Conservation (phyloP, 805 yeast species). For the Metschnikowia drakensbergensis region DNA sequence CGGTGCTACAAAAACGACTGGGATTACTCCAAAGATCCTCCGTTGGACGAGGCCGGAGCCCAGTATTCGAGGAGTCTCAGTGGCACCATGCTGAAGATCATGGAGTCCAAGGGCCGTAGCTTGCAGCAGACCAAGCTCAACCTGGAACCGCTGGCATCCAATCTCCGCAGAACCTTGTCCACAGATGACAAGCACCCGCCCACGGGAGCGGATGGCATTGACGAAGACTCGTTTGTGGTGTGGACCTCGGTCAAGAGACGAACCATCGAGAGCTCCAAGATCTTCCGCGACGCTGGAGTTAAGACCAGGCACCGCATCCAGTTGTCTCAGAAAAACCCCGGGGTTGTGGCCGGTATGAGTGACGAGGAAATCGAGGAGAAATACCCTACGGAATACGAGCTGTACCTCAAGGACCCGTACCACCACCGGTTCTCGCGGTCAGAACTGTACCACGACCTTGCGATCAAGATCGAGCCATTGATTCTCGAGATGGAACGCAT, state of each 20-base stretch:
- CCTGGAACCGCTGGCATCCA: neutral
- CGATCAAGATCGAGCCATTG: constrained; percentile 89
- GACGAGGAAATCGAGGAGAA: constrained; percentile 53
- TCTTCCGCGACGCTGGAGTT: constrained; percentile 60
- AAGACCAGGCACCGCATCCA: constrained; percentile 74
- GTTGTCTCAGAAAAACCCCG: constrained; percentile 85
- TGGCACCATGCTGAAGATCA: constrained; percentile 46
- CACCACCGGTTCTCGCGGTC: constrained; percentile 90
- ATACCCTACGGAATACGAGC: constrained; percentile 68
- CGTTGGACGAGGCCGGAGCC: constrained; percentile 69
- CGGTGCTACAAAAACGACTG: constrained; percentile 61
- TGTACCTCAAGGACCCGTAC: constrained; percentile 73
- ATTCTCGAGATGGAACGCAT: constrained; percentile 91
- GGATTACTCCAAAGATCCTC: constrained; percentile 72
- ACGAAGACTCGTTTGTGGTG: constrained; percentile 66
- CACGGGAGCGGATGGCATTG: constrained; percentile 53
- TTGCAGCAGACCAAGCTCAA: neutral
- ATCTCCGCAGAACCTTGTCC: constrained; percentile 20
- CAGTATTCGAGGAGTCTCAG: constrained; percentile 64
- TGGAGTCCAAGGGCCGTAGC: constrained; percentile 32
- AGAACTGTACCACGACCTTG: constrained; percentile 94
- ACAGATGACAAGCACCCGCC: constrained; percentile 41
- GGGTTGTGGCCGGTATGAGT: constrained; percentile 70
- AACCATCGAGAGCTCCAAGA: constrained; percentile 74
- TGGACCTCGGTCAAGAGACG: constrained; percentile 93